Evolutionary conservation across 257 asterid genomes (phyloP).

Genomic region (Anisodus acutangulus): DNA sequence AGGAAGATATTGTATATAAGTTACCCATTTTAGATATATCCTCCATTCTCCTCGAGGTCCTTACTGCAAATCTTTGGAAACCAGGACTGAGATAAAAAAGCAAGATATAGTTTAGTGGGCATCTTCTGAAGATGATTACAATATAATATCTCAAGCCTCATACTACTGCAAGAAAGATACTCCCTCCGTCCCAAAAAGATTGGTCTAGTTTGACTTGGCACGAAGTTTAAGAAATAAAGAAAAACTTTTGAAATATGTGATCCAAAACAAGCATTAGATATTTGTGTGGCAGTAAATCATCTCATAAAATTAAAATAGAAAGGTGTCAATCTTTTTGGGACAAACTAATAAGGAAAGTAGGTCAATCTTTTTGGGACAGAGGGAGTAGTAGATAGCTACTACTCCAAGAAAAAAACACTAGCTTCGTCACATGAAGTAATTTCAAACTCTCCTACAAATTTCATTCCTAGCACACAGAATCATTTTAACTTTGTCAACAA

Average conservation of each 20-base stretch:
- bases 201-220: no score
- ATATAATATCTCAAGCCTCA: not conserved
- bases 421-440: not conserved
- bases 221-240: no score
- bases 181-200: no score
- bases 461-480: not conserved
- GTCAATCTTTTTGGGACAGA: no score
- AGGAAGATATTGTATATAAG: not conserved
- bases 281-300: no score
- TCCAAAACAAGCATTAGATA: no score
- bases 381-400: no score
- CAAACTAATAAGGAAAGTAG: no score
- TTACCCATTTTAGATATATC: slow-evolving; percentile 58
- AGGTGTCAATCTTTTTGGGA: no score
- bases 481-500: not conserved
- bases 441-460: not conserved
- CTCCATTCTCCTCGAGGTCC: slow-evolving; percentile 68
- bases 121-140: not conserved
- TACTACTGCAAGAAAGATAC: not conserved
- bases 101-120: not conserved
- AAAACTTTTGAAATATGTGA: no score
- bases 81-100: slow-evolving; percentile 46
- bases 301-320: no score
- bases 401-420: not conserved
- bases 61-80: slow-evolving; percentile 89